A percentile compares a stretch with the other conserved stretches of the same genome.
Evolutionary conservation across 306 rosid species (phyloP).

Genomic region (Elaeagnus macrophylla): DNA sequence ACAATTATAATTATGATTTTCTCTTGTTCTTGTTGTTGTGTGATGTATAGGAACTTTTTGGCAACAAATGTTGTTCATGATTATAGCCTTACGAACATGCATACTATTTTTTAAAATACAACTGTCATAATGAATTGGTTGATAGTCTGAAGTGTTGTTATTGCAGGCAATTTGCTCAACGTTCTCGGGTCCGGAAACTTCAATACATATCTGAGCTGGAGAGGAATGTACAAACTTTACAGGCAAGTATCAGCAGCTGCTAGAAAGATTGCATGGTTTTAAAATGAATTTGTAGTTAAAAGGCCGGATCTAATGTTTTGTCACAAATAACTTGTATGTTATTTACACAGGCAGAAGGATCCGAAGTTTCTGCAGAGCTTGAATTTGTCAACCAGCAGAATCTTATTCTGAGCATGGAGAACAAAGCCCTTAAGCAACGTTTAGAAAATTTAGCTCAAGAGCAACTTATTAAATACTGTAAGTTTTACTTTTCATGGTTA

Average conservation of each 20-base stretch:
- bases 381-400: constrained; percentile 93
- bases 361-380: constrained; percentile 88
- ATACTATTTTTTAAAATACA: constrained; percentile 3
- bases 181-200: constrained; percentile 94
- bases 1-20: too few species aligned
- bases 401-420: constrained; percentile 90
- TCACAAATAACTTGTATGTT: constrained; percentile 8
- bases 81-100: not conserved
- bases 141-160: constrained; percentile 19
- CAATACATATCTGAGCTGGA: constrained; percentile 98
- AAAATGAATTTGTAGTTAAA: not conserved
- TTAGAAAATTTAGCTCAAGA: constrained; percentile 87
- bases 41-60: not conserved
- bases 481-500: constrained; percentile 27
- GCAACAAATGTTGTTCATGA: not conserved
- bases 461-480: constrained; percentile 89
- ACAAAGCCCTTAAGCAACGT: constrained; percentile 95
- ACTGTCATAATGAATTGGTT: constrained; percentile 1
- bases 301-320: not conserved
- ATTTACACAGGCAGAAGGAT: constrained; percentile 71
- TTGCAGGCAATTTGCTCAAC: constrained; percentile 97
- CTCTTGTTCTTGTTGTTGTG: too few species aligned
- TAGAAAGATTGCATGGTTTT: not conserved
- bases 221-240: constrained; percentile 90
- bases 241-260: constrained; percentile 50